Evolutionary conservation across 306 rosid species (phyloP).

Genomic region (Erythrophleum fordii): DNA sequence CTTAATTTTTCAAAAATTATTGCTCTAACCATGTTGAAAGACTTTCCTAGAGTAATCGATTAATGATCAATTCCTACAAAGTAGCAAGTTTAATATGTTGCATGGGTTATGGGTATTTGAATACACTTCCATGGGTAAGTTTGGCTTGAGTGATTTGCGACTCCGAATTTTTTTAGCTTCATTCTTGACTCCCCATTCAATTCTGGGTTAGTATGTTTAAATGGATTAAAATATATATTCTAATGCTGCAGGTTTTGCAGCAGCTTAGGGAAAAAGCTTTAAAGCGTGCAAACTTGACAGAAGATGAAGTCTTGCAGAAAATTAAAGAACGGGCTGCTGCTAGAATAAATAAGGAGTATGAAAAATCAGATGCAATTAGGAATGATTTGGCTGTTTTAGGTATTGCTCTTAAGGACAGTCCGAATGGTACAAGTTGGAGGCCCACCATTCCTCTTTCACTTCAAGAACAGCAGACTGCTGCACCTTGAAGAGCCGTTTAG

Average conservation of each 20-base stretch:
- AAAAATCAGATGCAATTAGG: conserved; percentile 80
- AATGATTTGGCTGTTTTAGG: conserved; percentile 77
- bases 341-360: conserved; percentile 76
- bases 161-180: not conserved
- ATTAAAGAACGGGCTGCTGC: conserved; percentile 78
- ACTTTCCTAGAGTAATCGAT: too few species aligned
- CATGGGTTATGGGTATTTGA: too few species aligned
- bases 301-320: conserved; percentile 66
- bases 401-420: conserved; percentile 89
- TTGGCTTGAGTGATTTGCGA: conserved; percentile 11
- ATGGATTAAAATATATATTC: conserved; percentile 8
- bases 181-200: not conserved
- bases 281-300: conserved; percentile 82
- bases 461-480: conserved; percentile 60
- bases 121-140: too few species aligned
- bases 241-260: conserved; percentile 66
- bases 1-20: too few species aligned
- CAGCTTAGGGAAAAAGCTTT: conserved; percentile 78
- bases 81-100: too few species aligned
- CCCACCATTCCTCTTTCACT: conserved; percentile 82
- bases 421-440: conserved; percentile 90
- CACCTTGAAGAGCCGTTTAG: conserved; percentile 42
- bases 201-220: not conserved
- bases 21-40: too few species aligned
- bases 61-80: too few species aligned